Base-by-base conservation (phyloP, 2,329 filamentous ascomycete species). In the Fusarium marasasianum region DNA sequence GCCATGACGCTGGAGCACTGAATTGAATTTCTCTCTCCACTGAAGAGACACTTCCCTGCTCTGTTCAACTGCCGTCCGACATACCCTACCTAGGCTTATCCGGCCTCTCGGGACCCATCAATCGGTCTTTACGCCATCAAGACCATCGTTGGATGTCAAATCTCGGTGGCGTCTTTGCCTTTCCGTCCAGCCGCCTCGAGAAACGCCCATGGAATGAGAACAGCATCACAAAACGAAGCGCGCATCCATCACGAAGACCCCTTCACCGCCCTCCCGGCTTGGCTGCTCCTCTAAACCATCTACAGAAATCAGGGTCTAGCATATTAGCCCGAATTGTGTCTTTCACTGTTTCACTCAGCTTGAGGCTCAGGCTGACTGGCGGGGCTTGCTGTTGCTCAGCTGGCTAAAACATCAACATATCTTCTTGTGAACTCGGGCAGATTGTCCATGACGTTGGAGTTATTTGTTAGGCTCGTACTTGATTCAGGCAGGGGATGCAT, bases 31-130 rank as follows among this genome's bases (percentile, higher is more conserved):
- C 26, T 44, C 33, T 61, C 29, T 40, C 31, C 33, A 44, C 63
- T 55, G 66, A 68, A 69, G 63, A 72, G 58, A 63, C 67, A 57
- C 58, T 60, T 68, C 48, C 48, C 50, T 68, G 53, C 44, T 51
- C 45, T 60, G 17, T 53, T 24, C 54, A 73, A 74, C 71, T 74
- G 66, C 63, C 71, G 71, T 51, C 41, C 55, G 63, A 67, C 51
- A 57, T 63, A 35, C 33, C 33, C 14, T 35, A 35, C 33, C 33
- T 35, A 43, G 24, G 35, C n/a, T 47, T 12, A 17, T 44, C 43
- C 41, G 33, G 35, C 44, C 44, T 47, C 56, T 10, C 24, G 31
- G 43, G 45, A 29, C 38, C n/a, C 44, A 43, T 37, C 37, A 38
- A 37, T 29, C 58, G 38, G 22, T 35, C 58, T 35, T 37, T 70